These are phyloP conservation scores for Phanerochaete sordida DNA, from an alignment of 768 basidiomycete genomes.

Conservation along the genomic window DNA sequence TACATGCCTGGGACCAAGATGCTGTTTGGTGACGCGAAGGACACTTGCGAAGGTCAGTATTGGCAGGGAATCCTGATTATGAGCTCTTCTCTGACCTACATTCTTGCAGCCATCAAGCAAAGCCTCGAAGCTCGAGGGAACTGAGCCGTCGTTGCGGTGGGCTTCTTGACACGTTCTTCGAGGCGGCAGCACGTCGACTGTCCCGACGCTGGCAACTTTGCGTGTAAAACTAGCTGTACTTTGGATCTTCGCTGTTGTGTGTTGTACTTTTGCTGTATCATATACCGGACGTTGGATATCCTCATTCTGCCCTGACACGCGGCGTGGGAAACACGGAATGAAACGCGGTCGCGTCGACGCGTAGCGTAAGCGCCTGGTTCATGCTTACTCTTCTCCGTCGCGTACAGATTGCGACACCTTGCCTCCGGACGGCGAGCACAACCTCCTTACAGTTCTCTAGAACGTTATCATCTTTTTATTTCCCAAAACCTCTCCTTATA, in stretches of 20 bases:
- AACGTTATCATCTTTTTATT: too few species aligned
- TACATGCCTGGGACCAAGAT: constrained; percentile 89
- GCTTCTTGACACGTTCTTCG: neutral
- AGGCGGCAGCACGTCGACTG: neutral
- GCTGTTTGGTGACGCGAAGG: constrained; percentile 91
- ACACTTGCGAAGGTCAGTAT: constrained; percentile 74
- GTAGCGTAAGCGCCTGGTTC: neutral
- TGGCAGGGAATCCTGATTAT: neutral
- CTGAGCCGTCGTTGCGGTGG: neutral
- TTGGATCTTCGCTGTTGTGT: neutral
- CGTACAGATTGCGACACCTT: neutral
- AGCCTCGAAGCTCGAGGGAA: constrained; percentile 21
- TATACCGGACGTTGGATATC: neutral
- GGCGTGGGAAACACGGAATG: neutral
- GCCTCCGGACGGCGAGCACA: too few species aligned
- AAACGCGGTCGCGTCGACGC: neutral
- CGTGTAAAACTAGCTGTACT: neutral
- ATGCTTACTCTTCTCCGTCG: neutral
- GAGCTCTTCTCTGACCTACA: neutral
- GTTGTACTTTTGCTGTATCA: neutral
- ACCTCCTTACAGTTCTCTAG: too few species aligned
- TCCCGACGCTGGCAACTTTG: neutral
- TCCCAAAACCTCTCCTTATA: too few species aligned
- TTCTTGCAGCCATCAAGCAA: constrained; percentile 29
- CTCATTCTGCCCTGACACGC: neutral